Percentiles rank a stretch among this genome's conserved stretches.
Evolutionary conservation across 192 early-diverging fungal genomes (phyloP).

Genomic region (Entomortierella lignicola): DNA sequence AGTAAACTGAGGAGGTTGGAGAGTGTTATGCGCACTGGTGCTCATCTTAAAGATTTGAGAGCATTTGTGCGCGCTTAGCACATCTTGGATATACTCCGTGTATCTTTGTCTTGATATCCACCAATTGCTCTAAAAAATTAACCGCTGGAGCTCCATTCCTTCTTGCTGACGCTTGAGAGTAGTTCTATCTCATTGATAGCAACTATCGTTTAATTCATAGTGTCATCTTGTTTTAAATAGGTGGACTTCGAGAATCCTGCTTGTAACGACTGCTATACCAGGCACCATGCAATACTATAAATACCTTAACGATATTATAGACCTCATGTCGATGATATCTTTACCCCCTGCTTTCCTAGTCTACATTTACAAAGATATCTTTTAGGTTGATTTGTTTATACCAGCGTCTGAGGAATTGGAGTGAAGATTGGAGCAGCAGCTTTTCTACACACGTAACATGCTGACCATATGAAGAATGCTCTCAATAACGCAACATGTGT

Average conservation of each 20-base stretch:
- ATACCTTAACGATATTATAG: too few relatives aligned
- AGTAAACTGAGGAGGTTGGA: background rate
- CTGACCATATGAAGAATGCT: background rate
- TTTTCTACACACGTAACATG: background rate
- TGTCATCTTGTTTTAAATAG: background rate
- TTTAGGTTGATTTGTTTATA: background rate
- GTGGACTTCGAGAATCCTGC: too few relatives aligned
- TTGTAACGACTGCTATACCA: too few relatives aligned
- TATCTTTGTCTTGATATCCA: background rate
- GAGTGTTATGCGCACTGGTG: background rate
- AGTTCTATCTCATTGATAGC: too few relatives aligned
- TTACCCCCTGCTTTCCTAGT: background rate
- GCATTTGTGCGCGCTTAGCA: conserved; percentile 6
- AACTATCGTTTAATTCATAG: too few relatives aligned
- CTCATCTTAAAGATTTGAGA: background rate
- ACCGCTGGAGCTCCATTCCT: background rate
- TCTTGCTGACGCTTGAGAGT: too few relatives aligned
- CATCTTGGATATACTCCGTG: background rate
- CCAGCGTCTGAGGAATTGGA: background rate
- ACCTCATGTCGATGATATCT: too few relatives aligned
- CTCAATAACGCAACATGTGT: too few relatives aligned
- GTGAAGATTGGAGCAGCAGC: conserved; percentile 7
- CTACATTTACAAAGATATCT: background rate
- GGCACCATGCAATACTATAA: too few relatives aligned
- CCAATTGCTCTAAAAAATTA: background rate